phyloP scores from a whole-genome alignment of 2,329 filamentous ascomycete species.

The Teratosphaeriaceae sp. region DNA sequence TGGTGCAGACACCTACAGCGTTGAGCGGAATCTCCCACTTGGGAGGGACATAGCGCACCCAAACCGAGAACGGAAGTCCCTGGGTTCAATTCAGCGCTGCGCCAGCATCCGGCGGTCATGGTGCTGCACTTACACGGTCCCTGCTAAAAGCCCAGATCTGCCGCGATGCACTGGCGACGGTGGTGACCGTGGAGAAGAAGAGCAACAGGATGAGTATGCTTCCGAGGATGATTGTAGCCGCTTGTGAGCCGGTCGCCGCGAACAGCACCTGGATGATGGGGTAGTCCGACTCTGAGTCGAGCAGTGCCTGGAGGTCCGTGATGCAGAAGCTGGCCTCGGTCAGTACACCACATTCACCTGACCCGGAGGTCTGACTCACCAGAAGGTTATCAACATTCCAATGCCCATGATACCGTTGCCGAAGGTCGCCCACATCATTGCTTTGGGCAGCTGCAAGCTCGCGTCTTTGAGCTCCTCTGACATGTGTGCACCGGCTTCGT shows the following conservation, averaged over 20 bases:
- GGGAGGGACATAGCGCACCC: slow-evolving; percentile 26
- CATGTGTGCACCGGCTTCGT: slow-evolving; percentile 28
- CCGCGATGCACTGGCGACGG: slow-evolving; percentile 27
- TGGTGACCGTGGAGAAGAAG: slow-evolving; percentile 31
- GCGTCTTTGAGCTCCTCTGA: slow-evolving; percentile 33
- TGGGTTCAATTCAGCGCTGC: slow-evolving; percentile 3
- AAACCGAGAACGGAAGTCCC: slow-evolving; percentile 29
- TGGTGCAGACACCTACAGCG: slow-evolving; percentile 15
- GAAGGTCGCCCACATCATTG: slow-evolving; percentile 38
- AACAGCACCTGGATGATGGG: slow-evolving; percentile 27
- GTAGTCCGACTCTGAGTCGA: slow-evolving; percentile 20
- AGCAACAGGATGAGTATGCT: slow-evolving; percentile 26
- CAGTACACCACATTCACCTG: slow-evolving; percentile 4
- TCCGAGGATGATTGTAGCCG: slow-evolving; percentile 26
- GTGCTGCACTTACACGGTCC: slow-evolving; percentile 17
- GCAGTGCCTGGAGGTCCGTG: slow-evolving; percentile 18
- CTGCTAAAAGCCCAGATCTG: slow-evolving; percentile 29
- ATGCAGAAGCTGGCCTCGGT: slow-evolving; percentile 24
- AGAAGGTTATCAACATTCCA: slow-evolving; percentile 33
- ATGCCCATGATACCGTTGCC: slow-evolving; percentile 30
- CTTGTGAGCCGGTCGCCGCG: slow-evolving; percentile 23
- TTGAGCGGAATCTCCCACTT: slow-evolving; percentile 27
- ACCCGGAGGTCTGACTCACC: slow-evolving; percentile 21
- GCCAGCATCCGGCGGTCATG: too few relatives aligned
- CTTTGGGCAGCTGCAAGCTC: slow-evolving; percentile 35